These are phyloP conservation scores for Geotrichum australiense DNA, from an alignment of 1,139 yeast species.

Conservation along the genomic window DNA sequence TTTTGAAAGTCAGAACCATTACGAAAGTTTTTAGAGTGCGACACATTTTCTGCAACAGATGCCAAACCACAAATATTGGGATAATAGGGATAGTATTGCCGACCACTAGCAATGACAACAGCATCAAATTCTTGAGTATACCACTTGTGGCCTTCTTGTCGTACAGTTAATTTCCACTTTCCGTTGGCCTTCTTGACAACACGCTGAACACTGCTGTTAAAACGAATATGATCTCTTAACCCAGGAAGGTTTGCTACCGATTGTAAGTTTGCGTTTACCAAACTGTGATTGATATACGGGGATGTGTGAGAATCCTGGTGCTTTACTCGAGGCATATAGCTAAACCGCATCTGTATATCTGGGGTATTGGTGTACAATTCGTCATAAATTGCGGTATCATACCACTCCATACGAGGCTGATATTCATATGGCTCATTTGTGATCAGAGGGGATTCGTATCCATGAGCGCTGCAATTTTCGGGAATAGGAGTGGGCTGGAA, in stretches of 20 bases:
- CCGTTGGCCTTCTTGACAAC: neutral
- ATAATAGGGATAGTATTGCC: conserved; percentile 10
- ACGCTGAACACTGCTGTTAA: conserved; percentile 7
- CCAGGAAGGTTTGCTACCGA: conserved; percentile 1
- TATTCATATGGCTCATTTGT: too few relatives aligned
- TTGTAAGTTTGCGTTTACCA: conserved; percentile 3
- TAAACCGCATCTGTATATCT: too few relatives aligned
- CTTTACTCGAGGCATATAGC: too few relatives aligned
- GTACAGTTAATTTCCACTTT: conserved; percentile 12
- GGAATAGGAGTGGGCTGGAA: conserved; percentile 1
- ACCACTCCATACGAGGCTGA: too few relatives aligned
- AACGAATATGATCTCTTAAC: conserved; percentile 4
- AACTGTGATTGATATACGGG: too few relatives aligned
- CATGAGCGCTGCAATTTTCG: too few relatives aligned
- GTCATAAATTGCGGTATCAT: too few relatives aligned
- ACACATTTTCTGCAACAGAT: neutral
- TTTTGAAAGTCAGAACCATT: too few relatives aligned
- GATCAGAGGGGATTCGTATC: too few relatives aligned
- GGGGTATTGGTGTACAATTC: too few relatives aligned
- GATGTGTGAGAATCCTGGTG: too few relatives aligned
- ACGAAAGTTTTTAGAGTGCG: conserved; percentile 7
- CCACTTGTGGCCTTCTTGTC: conserved; percentile 7
- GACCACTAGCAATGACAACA: conserved; percentile 12
- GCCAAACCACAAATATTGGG: conserved; percentile 12
- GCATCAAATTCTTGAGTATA: conserved; percentile 14